Base-by-base conservation (phyloP, 139 green algal species). In the Chlorella sp. region DNA sequence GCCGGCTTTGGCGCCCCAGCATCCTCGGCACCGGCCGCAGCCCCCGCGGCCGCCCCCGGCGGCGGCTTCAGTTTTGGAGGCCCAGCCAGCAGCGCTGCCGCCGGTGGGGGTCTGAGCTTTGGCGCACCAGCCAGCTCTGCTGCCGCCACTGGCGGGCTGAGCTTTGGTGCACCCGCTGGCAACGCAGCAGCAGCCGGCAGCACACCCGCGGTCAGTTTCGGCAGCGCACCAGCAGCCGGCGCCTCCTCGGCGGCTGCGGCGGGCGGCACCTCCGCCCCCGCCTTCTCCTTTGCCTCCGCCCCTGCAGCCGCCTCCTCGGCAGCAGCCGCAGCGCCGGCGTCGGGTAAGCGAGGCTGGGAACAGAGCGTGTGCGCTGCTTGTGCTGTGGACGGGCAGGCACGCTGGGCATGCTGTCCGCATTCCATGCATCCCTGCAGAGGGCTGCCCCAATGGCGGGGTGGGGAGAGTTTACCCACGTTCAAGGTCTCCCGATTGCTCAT, bases 61-160 rank as follows among this genome's bases (percentile, higher is more conserved):
- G 53, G 42, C 24, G 79, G 79, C 28, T 69, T 92, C 18, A 85
- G 61, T 64, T 92, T 92, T 86, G 90, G 90, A 42, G 86, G 78
- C 16, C 26, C 90, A 3, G 40, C 81, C 34, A 75, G 85, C 37
- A 69, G 21, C n/a, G 34, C 83, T 30, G 64, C 83, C 5, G 79
- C 79, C 16, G 34, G 32, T 48, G 48, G 42, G 30, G 79, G 79
- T 18, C 60, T 86, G 30, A 75, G 57, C 57, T 86, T 86, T 73
- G 81, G 81, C 0, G 28, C 78, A 22, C 73, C 88, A 12, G 57
- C 75, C 48, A 68, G 39, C 30, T 37, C 26, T 37, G 78, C 78
- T 0, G 36, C 34, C 30, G 26, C 53, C 32, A 40, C 42, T n/a
- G 34, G 30, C 15, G 79, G 79, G 36, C 57, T 80, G 24, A 69